These are phyloP conservation scores for Coelastrella sp. DNA, from an alignment of 139 green algal genomes.

Conservation along the genomic window DNA sequence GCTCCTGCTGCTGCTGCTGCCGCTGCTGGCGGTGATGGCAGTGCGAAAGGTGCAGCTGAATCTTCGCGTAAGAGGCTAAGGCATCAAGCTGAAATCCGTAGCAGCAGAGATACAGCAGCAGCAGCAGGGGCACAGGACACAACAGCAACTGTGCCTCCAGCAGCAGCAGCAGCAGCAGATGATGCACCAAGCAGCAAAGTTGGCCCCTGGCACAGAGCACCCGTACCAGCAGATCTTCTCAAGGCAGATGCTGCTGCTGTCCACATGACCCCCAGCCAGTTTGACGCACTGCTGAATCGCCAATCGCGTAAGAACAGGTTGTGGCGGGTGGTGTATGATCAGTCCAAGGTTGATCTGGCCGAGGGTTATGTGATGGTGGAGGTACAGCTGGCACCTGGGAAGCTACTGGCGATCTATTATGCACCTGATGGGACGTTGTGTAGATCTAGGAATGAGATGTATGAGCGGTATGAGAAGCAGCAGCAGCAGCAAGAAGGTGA, in stretches of 20 bases:
- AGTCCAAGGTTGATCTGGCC: constrained; percentile 17
- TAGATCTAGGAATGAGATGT: background rate
- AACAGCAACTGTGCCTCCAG: constrained; percentile 4
- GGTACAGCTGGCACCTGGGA: background rate
- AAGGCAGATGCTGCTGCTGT: constrained; percentile 26
- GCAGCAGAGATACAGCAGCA: background rate
- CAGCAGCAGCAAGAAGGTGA: background rate
- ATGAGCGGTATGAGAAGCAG: background rate
- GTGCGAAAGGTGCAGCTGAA: background rate
- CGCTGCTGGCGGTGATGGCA: background rate
- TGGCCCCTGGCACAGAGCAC: background rate
- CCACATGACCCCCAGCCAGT: background rate
- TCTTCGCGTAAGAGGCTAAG: background rate
- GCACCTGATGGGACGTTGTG: constrained; percentile 4
- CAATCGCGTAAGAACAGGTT: constrained; percentile 16
- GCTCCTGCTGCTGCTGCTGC: background rate
- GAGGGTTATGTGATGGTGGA: constrained; percentile 12
- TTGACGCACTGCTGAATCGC: background rate
- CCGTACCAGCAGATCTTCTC: background rate
- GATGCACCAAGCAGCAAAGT: background rate
- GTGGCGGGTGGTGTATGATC: constrained; percentile 19
- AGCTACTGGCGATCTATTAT: constrained; percentile 7
- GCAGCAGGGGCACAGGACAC: background rate
- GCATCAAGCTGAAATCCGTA: background rate
- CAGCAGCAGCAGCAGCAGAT: constrained; percentile 11